Conservation (phyloP, 306 rosid species). For the Nissolia schottii region DNA sequence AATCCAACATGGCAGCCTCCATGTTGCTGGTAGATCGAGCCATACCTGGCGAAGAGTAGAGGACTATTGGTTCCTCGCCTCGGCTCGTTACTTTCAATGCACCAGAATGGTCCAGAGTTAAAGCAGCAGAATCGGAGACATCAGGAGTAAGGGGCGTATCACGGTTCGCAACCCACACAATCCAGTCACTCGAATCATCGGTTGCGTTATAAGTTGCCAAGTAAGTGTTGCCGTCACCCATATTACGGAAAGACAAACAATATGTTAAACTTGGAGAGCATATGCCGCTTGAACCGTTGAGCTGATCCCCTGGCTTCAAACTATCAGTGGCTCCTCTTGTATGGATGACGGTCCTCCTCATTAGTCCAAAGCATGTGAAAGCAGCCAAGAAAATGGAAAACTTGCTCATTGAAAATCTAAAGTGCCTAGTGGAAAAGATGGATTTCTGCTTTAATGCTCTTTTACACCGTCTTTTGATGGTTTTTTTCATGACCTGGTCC, state of each 20-base stretch:
- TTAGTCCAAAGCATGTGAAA: background rate
- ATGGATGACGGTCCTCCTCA: background rate
- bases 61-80: background rate
- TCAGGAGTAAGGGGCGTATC: background rate
- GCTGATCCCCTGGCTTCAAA: background rate
- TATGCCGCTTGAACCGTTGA: background rate
- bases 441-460: too few species aligned
- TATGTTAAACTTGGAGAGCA: background rate
- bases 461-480: too few species aligned
- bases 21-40: background rate
- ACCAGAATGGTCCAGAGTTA: background rate
- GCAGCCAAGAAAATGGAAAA: background rate
- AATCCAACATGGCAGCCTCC: constrained; percentile 17
- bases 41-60: background rate
- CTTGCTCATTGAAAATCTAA: background rate
- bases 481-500: too few species aligned
- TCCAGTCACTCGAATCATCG: background rate
- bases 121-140: background rate
- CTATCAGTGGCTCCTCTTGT: background rate
- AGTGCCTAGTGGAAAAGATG: too few species aligned
- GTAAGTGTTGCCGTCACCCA: background rate
- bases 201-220: background rate
- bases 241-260: background rate
- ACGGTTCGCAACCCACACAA: constrained; percentile 8
- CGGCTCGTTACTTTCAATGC: background rate